These are phyloP conservation scores for Kluyveromyces sp. DNA, from an alignment of 1,139 yeast genomes.

Conservation along the genomic window DNA sequence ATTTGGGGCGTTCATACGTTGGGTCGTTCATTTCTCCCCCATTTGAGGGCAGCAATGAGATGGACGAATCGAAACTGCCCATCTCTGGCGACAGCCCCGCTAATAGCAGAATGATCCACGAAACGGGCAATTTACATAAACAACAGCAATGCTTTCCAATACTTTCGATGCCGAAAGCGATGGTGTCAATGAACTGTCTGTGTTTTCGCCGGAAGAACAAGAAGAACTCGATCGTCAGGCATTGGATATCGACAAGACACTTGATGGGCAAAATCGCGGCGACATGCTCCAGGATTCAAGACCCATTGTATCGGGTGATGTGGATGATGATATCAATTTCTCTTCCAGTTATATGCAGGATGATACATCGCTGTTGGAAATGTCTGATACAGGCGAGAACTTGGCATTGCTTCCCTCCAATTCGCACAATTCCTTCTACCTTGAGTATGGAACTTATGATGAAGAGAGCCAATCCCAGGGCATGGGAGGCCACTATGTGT, in stretches of 20 bases:
- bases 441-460: constrained; percentile 9
- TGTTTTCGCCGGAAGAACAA: neutral
- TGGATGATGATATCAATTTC: neutral
- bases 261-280: neutral
- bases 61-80: too few species aligned
- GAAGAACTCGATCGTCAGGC: constrained; percentile 1
- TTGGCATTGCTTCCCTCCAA: neutral
- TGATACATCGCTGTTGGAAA: constrained; percentile 1
- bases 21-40: constrained; percentile 24
- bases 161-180: constrained; percentile 21
- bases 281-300: neutral
- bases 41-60: neutral
- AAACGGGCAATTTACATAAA: constrained; percentile 25
- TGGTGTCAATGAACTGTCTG: constrained; percentile 5
- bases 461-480: constrained; percentile 4
- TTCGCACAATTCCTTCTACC: constrained; percentile 4
- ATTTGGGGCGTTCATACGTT: constrained; percentile 32
- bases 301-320: neutral
- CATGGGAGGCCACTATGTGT: constrained; percentile 8
- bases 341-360: neutral
- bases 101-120: constrained; percentile 21
- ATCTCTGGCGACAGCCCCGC: too few species aligned
- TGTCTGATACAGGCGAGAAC: neutral
- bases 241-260: constrained; percentile 2
- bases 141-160: constrained; percentile 32